These are phyloP conservation scores for Ophiorrhiza pumila DNA, from an alignment of 257 asterid species.

Conservation along the genomic window DNA sequence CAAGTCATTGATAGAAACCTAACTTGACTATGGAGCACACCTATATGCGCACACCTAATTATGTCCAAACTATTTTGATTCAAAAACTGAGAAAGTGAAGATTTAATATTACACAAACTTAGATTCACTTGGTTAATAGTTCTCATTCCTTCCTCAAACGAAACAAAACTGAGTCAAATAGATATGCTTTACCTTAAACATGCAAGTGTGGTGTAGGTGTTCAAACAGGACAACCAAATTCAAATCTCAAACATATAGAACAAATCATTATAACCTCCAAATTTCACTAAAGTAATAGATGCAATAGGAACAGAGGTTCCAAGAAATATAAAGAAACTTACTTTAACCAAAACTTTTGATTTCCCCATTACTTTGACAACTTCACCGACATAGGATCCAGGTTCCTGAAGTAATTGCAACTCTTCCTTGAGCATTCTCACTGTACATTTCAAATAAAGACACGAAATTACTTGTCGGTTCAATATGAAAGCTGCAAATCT, in stretches of 20 bases:
- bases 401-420: conserved; percentile 92
- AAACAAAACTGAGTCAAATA: no score
- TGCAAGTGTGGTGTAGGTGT: neutral
- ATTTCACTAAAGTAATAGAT: neutral
- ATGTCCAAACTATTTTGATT: neutral
- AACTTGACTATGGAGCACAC: no score
- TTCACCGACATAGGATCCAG: conserved; percentile 98
- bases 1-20: neutral
- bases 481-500: neutral
- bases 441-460: conserved; percentile 19
- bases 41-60: neutral
- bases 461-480: neutral
- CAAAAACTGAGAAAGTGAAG: neutral
- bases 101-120: neutral
- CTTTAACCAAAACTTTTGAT: conserved; percentile 93
- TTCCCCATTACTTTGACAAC: conserved; percentile 98
- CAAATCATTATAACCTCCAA: neutral
- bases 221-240: neutral
- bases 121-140: neutral
- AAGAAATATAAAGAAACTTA: conserved; percentile 21
- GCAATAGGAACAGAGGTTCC: neutral
- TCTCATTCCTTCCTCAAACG: no score
- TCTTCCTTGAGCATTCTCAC: conserved; percentile 91
- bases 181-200: neutral
- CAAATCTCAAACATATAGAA: no score